phyloP scores from a whole-genome alignment of 1,284 basidiomycete genomes.

The Ceratobasidium sp. region DNA sequence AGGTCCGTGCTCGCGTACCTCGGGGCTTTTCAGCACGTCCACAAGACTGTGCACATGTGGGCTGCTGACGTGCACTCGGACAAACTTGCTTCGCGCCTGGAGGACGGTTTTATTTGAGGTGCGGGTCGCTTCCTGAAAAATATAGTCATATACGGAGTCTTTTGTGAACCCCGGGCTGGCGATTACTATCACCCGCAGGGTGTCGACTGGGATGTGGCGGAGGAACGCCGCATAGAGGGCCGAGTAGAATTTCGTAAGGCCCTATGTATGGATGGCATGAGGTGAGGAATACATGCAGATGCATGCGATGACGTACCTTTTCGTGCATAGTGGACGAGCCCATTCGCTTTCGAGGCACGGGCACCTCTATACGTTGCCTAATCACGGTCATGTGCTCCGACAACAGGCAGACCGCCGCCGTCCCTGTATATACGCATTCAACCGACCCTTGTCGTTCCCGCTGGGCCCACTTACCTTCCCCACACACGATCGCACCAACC shows the following conservation, averaged over 20 bases:
- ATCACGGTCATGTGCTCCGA: constrained; percentile 98
- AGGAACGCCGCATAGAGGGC: constrained; percentile 86
- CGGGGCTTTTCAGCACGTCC: constrained; percentile 92
- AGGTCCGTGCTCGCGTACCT: constrained; percentile 60
- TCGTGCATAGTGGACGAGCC: constrained; percentile 83
- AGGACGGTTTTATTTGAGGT: constrained; percentile 85
- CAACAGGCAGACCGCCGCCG: constrained; percentile 90
- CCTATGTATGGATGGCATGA: constrained; percentile 51
- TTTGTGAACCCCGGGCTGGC: constrained; percentile 96
- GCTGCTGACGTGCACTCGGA: constrained; percentile 91
- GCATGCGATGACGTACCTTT: constrained; percentile 58
- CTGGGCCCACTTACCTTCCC: constrained; percentile 66
- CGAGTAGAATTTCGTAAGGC: constrained; percentile 80
- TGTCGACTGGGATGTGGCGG: constrained; percentile 84
- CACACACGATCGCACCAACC: constrained; percentile 94
- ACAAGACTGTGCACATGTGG: constrained; percentile 95
- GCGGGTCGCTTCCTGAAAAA: constrained; percentile 80
- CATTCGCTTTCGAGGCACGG: constrained; percentile 90
- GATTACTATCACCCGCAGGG: constrained; percentile 89
- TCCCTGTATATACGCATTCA: constrained; percentile 60
- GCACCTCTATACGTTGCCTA: constrained; percentile 86
- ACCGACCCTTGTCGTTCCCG: not conserved
- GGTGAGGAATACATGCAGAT: not conserved
- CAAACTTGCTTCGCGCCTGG: constrained; percentile 79
- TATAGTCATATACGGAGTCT: constrained; percentile 86